These are phyloP conservation scores for Barbarea vulgaris DNA, from an alignment of 345 rosid genomes.

Conservation along the genomic window DNA sequence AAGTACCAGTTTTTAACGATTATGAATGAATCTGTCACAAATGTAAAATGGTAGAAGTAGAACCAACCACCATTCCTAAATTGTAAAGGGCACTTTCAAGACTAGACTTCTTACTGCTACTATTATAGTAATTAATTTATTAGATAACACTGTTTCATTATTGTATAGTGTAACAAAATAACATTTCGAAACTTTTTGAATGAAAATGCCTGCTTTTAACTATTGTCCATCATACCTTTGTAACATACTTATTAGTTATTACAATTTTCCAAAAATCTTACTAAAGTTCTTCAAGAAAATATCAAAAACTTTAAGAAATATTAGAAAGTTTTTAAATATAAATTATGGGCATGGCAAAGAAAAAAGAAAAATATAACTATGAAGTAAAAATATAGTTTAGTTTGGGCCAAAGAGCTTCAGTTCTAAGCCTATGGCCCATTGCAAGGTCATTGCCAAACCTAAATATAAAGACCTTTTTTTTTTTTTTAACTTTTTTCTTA, in stretches of 20 bases:
- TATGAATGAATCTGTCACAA: slow-evolving; percentile 8
- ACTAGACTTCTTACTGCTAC: background rate
- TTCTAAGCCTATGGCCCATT: slow-evolving; percentile 11
- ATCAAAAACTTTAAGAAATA: no score
- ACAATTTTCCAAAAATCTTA: no score
- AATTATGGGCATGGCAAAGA: background rate
- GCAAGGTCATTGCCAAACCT: background rate
- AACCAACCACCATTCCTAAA: background rate
- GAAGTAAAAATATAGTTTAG: background rate
- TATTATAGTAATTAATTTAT: no score
- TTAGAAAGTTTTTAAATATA: background rate
- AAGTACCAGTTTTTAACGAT: background rate
- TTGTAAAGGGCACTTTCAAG: background rate
- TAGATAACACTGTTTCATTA: background rate
- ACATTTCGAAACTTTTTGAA: background rate
- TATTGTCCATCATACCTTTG: background rate
- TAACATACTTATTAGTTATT: no score
- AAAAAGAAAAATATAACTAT: background rate
- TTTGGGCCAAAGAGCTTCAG: background rate
- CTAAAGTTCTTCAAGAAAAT: no score
- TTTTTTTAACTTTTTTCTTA: background rate
- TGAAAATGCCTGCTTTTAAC: background rate
- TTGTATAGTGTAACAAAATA: background rate
- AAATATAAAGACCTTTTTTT: background rate
- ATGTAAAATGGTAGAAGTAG: no score